These are phyloP conservation scores for Artemisia tridentata DNA, from an alignment of 129 eudicot species.

Conservation along the genomic window DNA sequence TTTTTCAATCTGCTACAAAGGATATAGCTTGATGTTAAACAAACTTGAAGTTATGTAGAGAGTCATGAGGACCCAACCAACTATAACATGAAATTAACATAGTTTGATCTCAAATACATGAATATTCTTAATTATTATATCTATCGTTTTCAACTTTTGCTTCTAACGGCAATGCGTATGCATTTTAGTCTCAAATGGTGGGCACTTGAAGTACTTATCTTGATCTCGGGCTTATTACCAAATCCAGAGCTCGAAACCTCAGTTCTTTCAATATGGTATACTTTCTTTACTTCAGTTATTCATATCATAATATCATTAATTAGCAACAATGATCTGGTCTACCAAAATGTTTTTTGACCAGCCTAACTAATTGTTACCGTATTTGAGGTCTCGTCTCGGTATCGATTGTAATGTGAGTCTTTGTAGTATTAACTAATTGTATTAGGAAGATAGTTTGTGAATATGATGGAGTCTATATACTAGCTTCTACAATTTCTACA, in stretches of 20 bases:
- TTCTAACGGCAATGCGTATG: constrained; percentile 8
- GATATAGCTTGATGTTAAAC: too few relatives aligned
- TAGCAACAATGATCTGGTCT: not conserved
- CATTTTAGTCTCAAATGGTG: constrained; percentile 60
- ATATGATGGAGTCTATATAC: too few relatives aligned
- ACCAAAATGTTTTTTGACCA: constrained; percentile 7
- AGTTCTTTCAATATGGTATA: constrained; percentile 59
- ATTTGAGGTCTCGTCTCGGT: too few relatives aligned
- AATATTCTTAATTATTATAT: too few relatives aligned
- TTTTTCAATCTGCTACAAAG: too few relatives aligned
- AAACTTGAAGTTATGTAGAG: not conserved
- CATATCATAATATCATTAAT: not conserved
- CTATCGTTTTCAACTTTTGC: not conserved
- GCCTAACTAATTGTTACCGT: too few relatives aligned
- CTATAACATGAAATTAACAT: not conserved
- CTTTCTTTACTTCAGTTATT: not conserved
- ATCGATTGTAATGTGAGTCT: too few relatives aligned
- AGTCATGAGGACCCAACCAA: not conserved
- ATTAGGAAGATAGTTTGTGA: too few relatives aligned
- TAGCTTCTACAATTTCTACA: too few relatives aligned
- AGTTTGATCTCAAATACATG: too few relatives aligned
- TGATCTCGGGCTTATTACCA: constrained; percentile 55
- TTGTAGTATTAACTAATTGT: too few relatives aligned
- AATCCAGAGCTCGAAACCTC: constrained; percentile 70
- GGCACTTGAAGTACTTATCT: constrained; percentile 56